A percentile compares a stretch with the other conserved stretches of the same genome.
Conservation (phyloP, 2,329 filamentous ascomycete genomes). For the Helicocarpus griseus region DNA sequence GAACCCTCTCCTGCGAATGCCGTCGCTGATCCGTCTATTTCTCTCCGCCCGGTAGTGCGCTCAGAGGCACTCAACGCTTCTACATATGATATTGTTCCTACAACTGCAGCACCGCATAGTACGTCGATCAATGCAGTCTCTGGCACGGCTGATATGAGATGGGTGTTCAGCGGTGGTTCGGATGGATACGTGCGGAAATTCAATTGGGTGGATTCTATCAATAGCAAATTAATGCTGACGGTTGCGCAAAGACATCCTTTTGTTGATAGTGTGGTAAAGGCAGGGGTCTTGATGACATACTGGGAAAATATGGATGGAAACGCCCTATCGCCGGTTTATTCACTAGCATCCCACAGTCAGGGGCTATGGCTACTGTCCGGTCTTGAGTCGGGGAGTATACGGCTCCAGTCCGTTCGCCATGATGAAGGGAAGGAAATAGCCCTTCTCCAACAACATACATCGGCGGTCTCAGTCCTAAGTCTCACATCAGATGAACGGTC, state of each 20-base stretch:
- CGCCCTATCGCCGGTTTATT: constrained; percentile 80
- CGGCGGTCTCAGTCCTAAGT: constrained; percentile 79
- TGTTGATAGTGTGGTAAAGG: constrained; percentile 93
- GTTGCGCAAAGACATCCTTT: constrained; percentile 95
- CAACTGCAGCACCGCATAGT: constrained; percentile 89
- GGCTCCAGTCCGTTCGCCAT: constrained; percentile 84
- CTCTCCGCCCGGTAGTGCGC: constrained; percentile 54
- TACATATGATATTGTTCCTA: constrained; percentile 90
- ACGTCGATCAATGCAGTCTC: constrained; percentile 92
- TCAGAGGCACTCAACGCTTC: constrained; percentile 68
- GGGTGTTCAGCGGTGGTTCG: constrained; percentile 86
- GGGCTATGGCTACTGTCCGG: constrained; percentile 88
- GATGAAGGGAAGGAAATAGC: constrained; percentile 87
- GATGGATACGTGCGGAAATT: constrained; percentile 97
- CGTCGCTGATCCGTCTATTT: constrained; percentile 17
- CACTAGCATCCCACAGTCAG: constrained; percentile 79
- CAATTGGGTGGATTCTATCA: constrained; percentile 89
- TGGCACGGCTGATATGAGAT: constrained; percentile 86
- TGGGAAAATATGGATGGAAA: constrained; percentile 92
- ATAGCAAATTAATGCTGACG: constrained; percentile 84
- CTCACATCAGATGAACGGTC: constrained; percentile 77
- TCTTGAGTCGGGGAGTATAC: constrained; percentile 82
- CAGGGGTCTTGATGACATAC: constrained; percentile 87
- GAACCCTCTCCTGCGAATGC: constrained; percentile 35
- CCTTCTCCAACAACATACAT: constrained; percentile 72